Percentiles rank a stretch among this genome's conserved stretches.
These are phyloP conservation scores for Clonostachys rhizophaga DNA, from an alignment of 2,329 filamentous ascomycete genomes.

Conservation along the genomic window DNA sequence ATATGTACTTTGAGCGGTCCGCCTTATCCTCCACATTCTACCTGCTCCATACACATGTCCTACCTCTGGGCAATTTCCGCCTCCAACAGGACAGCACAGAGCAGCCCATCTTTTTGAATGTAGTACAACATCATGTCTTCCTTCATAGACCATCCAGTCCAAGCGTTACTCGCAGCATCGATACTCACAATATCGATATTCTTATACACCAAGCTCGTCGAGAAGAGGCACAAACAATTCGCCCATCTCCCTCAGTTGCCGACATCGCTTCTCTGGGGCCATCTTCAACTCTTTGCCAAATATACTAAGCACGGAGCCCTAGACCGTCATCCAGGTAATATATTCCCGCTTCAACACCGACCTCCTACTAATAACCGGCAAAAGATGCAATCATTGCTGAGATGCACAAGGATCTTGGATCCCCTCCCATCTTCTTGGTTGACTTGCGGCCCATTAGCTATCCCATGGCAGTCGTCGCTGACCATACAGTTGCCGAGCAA, in stretches of 20 bases:
- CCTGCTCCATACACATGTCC: no score
- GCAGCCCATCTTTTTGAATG: no score
- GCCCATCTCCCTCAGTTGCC: background rate
- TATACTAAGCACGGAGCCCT: background rate
- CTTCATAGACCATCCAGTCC: no score
- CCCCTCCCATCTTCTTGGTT: background rate
- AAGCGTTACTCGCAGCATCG: no score
- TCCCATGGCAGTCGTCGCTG: slow-evolving; percentile 15
- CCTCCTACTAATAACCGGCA: no score
- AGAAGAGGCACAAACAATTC: background rate
- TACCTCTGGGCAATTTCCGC: no score
- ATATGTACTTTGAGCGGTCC: no score
- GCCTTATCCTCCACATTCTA: no score
- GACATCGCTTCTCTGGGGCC: background rate
- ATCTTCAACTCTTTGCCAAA: background rate
- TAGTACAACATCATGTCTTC: no score
- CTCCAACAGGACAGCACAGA: no score
- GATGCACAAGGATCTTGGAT: background rate
- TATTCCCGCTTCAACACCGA: background rate
- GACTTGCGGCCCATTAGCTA: background rate
- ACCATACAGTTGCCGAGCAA: slow-evolving; percentile 29
- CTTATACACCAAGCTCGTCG: background rate
- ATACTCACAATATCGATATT: background rate
- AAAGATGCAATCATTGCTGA: background rate
- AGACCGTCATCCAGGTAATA: background rate